Base-by-base conservation (phyloP, 2,329 filamentous ascomycete genomes). In the Fusarium ambrosium region DNA sequence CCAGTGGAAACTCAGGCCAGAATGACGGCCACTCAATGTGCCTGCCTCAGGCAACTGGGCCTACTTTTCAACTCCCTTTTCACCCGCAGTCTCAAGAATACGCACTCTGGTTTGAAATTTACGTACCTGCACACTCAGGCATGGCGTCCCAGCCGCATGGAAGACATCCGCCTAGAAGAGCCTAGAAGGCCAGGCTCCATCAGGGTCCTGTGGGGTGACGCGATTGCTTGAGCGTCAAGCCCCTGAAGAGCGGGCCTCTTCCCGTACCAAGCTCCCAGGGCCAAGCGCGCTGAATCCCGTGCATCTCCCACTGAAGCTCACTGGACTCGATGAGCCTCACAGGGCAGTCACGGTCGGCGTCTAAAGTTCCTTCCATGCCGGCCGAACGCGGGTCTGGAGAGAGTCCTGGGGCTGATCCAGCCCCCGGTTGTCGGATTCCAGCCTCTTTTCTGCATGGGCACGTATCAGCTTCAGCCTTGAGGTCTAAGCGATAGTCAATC, bases 1-100 rank as follows among this genome's bases (percentile, higher is more conserved):
- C 29, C 53, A 56, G 70, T 66, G 62, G 64, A 68, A 70, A 64
- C 72, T 77, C 64, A 68, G 66, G 36, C 72, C 72, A 77, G 56
- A 66, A 72, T 74, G 75, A 74, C 48, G 60, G 69, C 27, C 45
- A 24, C 20, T 48, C 41, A n/a, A 45, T 7, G 58, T 24, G 32
- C 29, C 3, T 79, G 81, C 81, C 81, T 82, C 62, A 83, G 81
- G 81, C 81, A 79, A 45, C 41, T 66, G n/a, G 32, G 36, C 4
- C 56, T 27, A 39, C 11, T 14, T 18, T 36, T 51, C 24, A n/a
- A 45, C 45, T 62, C 65, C 64, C 37, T 72, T 74, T 68, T 58
- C 71, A 51, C 34, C 61, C 29, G 45, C 32, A 41, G 63, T 71
- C 74, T 56, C 53, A 63, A 29, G 45, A 69, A 48, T 79, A 77